phyloP scores from a whole-genome alignment of 768 basidiomycete genomes.

The Filobasidium wieringae region DNA sequence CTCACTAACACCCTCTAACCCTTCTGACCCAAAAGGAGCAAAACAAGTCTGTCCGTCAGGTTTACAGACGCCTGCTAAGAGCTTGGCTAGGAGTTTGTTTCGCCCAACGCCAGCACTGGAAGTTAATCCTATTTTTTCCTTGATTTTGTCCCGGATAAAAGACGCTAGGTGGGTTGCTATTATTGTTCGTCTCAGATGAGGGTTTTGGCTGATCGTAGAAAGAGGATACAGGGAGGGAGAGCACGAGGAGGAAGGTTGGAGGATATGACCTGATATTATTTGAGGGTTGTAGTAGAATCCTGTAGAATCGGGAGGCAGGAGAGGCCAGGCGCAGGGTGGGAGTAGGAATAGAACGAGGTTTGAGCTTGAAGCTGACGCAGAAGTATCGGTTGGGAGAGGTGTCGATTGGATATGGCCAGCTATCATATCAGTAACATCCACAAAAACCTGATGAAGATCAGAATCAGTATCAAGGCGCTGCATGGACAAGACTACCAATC shows the following conservation, averaged over 20 bases:
- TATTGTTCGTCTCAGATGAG: too few relatives aligned
- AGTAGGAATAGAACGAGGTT: background rate
- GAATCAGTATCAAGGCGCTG: too few relatives aligned
- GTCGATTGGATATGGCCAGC: conserved; percentile 3
- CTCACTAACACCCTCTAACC: background rate
- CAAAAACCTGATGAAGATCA: conserved; percentile 11
- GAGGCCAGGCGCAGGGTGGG: background rate
- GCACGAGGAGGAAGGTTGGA: background rate
- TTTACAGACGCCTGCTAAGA: conserved; percentile 15
- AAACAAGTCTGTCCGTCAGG: conserved; percentile 19
- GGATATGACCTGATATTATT: background rate
- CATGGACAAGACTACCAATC: background rate
- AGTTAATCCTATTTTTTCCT: conserved; percentile 10
- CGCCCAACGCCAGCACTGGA: conserved; percentile 15
- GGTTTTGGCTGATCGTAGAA: background rate
- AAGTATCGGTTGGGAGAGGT: background rate
- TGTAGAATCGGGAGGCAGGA: background rate
- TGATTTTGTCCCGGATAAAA: conserved; percentile 13
- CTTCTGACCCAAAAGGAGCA: background rate
- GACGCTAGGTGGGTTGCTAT: conserved; percentile 14
- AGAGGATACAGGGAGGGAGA: background rate
- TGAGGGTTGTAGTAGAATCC: background rate
- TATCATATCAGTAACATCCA: conserved; percentile 15
- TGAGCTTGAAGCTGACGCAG: background rate
- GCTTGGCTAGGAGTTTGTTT: conserved; percentile 18